phyloP scores from a whole-genome alignment of 1,139 yeast genomes.

The Pichia sp. region DNA sequence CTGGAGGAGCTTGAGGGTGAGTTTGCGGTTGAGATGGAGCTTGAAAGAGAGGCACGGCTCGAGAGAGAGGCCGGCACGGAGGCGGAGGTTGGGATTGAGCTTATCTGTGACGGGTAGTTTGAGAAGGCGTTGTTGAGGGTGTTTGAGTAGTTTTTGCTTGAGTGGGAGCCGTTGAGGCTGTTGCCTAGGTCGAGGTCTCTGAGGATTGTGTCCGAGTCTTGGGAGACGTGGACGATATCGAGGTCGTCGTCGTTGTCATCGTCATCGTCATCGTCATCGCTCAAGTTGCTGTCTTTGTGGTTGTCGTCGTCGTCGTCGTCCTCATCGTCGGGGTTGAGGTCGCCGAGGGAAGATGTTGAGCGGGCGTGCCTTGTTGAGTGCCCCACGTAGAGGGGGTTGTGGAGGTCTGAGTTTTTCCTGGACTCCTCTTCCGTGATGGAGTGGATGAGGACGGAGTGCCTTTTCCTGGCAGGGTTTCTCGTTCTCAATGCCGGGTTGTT shows the following conservation, averaged over 20 bases:
- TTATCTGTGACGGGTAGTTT: background rate
- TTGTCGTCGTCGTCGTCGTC: conserved; percentile 2
- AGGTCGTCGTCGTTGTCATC: background rate
- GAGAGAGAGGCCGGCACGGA: background rate
- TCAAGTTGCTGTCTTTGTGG: background rate
- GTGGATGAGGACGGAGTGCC: conserved; percentile 10
- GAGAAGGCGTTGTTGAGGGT: conserved; percentile 7
- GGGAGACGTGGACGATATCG: conserved; percentile 5
- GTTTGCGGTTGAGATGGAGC: background rate
- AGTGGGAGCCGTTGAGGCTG: background rate
- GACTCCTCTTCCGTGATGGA: background rate
- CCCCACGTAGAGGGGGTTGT: background rate
- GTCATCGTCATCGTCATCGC: background rate
- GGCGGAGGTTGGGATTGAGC: background rate
- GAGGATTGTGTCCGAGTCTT: conserved; percentile 9
- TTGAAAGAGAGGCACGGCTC: background rate
- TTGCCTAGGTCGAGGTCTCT: conserved; percentile 4
- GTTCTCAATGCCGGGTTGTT: conserved; percentile 1
- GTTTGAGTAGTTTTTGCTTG: conserved; percentile 1
- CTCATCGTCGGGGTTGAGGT: background rate
- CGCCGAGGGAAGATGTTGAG: background rate
- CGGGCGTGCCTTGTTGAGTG: background rate
- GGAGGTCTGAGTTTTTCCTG: background rate
- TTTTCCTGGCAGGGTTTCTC: conserved; percentile 4
- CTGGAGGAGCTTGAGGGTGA: background rate